Conservation (phyloP, 192 early-diverging fungal species). For the Umbelopsis isabellina region DNA sequence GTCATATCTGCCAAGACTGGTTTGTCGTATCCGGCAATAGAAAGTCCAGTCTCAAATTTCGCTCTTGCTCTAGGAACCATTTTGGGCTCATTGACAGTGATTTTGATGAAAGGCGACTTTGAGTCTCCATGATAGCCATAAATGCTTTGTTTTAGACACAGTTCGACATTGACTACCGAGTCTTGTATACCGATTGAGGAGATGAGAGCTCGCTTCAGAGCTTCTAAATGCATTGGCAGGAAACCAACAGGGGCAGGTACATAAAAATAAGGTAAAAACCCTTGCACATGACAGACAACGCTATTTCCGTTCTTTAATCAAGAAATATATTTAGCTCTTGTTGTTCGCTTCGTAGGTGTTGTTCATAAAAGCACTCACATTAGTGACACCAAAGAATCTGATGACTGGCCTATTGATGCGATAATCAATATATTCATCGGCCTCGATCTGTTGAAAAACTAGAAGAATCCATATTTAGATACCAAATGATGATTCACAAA, state of each 20-base stretch:
- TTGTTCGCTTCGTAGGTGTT: too few relatives aligned
- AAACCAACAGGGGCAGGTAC: constrained; percentile 87
- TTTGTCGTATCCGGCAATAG: constrained; percentile 55
- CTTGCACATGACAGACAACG: constrained; percentile 87
- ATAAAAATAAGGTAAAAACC: constrained; percentile 95
- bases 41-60: constrained; percentile 56
- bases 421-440: constrained; percentile 78
- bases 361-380: constrained; percentile 45
- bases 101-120: constrained; percentile 80
- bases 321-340: too few relatives aligned
- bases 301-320: constrained; percentile 74
- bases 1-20: constrained; percentile 51
- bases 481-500: background rate
- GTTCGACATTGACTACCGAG: constrained; percentile 61
- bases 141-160: constrained; percentile 80
- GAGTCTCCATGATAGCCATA: constrained; percentile 87
- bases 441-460: constrained; percentile 97
- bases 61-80: constrained; percentile 32
- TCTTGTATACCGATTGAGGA: constrained; percentile 32
- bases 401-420: constrained; percentile 57
- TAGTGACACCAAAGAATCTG: constrained; percentile 86
- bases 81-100: constrained; percentile 68
- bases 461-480: constrained; percentile 9
- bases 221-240: constrained; percentile 57
- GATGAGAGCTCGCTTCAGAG: constrained; percentile 54